Evolutionary conservation across 306 rosid species (phyloP), one percentile per base, ranked within the genome.

Genomic region (Ochetophila trinervis): DNA sequence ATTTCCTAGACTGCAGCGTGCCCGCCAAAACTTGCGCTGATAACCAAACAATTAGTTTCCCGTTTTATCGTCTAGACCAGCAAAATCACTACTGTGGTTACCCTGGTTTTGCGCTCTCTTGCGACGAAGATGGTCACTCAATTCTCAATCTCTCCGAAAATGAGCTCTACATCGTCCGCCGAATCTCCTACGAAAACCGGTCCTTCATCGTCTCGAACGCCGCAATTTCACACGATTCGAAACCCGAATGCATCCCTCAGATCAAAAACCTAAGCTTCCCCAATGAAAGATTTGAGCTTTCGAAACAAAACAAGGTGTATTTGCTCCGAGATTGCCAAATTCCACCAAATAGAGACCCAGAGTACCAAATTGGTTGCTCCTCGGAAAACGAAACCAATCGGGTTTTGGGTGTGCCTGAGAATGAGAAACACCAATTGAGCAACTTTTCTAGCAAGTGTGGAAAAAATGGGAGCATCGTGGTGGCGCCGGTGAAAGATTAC

Each of bases 21-120:
- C 75, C 78, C 17, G 17, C 51, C 23, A 16, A 5, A 47, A 24
- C 52, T 48, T 88, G 96, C 8, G 83, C 79, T 16, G 51, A 74
- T 0, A 51, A 57, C 66, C 84, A 50, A 34, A 21, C 0, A 15
- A 84, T 89, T 40, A 75, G 21, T 17, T 89, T 73, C 74, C 93
- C 93, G 0, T 89, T 86, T 45, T 78, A 60, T 77, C 78, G 82
- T 12, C 0, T 14, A 10, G 72, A 67, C 17, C 8, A 0, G 30
- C 85, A 86, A 63, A 0, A 54, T 20, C 0, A 71, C 17, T 80
- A 42, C 19, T 82, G 93, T 18, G 96, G 96, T 0, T 82, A 45
- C 67, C 88, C 87, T 1, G 84, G 90, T 63, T 89, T 89, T 19
- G 45, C 14, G 0, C 17, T 89, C 57, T 23, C 71, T 19, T 89